A percentile compares a stretch with the other conserved stretches of the same genome.
Evolutionary conservation across 257 asterid species (phyloP).

Genomic region (Primulina huaijiensis): DNA sequence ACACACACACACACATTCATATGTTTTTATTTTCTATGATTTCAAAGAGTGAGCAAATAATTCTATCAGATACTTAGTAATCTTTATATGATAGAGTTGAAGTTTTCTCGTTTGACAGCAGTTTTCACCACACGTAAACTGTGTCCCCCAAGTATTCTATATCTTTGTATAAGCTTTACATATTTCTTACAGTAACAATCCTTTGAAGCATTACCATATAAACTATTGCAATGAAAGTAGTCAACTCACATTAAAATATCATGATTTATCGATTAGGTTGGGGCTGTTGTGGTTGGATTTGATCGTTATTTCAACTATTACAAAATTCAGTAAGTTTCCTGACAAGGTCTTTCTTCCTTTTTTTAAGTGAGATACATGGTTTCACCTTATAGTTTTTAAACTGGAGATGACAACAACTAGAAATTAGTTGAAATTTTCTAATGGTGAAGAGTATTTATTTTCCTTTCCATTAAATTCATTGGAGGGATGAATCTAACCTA

Average conservation of each 20-base stretch:
- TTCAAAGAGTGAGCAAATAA: too few species aligned
- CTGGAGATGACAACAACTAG: too few species aligned
- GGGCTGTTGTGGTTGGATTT: constrained; percentile 97
- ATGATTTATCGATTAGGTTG: constrained; percentile 54
- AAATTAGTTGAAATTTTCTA: too few species aligned
- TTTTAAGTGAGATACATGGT: background rate
- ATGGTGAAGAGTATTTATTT: background rate
- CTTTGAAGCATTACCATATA: background rate
- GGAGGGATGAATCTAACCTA: background rate
- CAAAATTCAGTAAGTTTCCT: constrained; percentile 84
- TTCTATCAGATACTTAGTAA: too few species aligned
- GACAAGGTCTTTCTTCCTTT: background rate
- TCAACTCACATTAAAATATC: background rate
- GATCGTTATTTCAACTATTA: constrained; percentile 95
- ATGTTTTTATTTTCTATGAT: too few species aligned
- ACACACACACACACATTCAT: too few species aligned
- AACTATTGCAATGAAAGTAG: background rate
- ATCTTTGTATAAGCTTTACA: background rate
- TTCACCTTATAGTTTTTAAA: background rate
- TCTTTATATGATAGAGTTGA: too few species aligned
- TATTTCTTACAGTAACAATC: background rate
- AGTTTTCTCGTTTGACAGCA: too few species aligned
- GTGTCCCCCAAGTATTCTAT: background rate
- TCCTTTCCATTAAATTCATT: background rate
- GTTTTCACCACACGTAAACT: too few species aligned